These are phyloP conservation scores for Chytriomyces sp. DNA, from an alignment of 192 early-diverging fungal species.

Conservation along the genomic window DNA sequence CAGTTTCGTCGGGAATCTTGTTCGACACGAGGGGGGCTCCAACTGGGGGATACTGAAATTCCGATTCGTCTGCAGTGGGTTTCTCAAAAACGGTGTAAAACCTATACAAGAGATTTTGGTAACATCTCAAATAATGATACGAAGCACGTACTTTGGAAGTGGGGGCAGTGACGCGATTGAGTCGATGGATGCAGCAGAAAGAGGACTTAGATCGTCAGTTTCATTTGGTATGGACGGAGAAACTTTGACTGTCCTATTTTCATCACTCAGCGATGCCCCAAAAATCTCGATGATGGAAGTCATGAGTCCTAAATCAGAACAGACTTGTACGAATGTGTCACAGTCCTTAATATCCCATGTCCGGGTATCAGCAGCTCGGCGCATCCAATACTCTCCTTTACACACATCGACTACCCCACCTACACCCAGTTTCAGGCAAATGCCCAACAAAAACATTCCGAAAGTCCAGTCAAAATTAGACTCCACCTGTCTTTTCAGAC, in stretches of 20 bases:
- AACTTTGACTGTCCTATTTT: background rate
- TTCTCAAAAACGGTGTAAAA: background rate
- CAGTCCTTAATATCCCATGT: too few relatives aligned
- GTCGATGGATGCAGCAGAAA: background rate
- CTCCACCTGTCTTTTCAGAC: background rate
- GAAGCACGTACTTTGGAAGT: too few relatives aligned
- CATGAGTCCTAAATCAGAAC: background rate
- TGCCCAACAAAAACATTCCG: background rate
- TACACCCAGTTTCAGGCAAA: background rate
- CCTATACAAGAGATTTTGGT: too few relatives aligned
- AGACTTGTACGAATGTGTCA: background rate
- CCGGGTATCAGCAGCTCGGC: background rate
- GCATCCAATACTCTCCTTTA: background rate
- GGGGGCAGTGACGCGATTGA: background rate
- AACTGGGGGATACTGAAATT: background rate
- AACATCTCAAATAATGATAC: too few relatives aligned
- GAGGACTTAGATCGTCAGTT: background rate
- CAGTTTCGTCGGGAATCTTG: background rate
- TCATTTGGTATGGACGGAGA: background rate
- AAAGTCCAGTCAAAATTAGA: background rate
- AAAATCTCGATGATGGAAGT: background rate
- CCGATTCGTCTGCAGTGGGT: background rate
- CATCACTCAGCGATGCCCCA: background rate
- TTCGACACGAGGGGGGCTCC: background rate
- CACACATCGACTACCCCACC: background rate